Evolutionary conservation across 768 basidiomycete genomes (phyloP).

Genomic region (Trametes maxima): DNA sequence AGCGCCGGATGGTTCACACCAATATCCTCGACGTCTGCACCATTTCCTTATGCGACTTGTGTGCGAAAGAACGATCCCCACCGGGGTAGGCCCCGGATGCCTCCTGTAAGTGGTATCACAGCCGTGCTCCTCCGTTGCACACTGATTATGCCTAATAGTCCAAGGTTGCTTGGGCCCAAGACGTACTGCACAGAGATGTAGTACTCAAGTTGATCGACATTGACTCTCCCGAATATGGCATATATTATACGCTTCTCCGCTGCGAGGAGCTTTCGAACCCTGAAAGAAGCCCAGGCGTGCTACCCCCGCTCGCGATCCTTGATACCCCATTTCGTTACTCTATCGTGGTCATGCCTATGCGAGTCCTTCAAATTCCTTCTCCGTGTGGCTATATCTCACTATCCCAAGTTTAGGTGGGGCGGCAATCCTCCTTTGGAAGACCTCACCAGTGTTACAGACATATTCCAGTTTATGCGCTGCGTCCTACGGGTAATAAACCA

Average conservation of each 20-base stretch:
- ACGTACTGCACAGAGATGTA: neutral
- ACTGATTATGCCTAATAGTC: neutral
- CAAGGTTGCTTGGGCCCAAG: neutral
- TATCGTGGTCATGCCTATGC: neutral
- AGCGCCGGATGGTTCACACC: neutral
- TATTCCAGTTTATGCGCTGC: neutral
- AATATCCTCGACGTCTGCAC: neutral
- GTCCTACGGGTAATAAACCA: neutral
- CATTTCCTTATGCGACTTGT: neutral
- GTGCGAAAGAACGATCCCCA: neutral
- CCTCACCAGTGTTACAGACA: neutral
- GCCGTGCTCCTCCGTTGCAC: neutral
- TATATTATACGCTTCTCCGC: neutral
- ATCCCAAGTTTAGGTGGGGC: neutral
- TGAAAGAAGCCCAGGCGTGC: neutral
- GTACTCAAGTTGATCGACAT: neutral
- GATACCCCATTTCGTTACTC: neutral
- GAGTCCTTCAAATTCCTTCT: neutral
- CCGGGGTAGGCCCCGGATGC: neutral
- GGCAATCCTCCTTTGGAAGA: neutral
- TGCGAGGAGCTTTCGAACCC: too few relatives aligned
- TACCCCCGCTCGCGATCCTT: neutral
- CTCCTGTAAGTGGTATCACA: neutral
- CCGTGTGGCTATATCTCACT: neutral
- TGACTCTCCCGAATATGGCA: neutral